phyloP scores from a whole-genome alignment of 345 rosid species.

The Rhizophora mangle region DNA sequence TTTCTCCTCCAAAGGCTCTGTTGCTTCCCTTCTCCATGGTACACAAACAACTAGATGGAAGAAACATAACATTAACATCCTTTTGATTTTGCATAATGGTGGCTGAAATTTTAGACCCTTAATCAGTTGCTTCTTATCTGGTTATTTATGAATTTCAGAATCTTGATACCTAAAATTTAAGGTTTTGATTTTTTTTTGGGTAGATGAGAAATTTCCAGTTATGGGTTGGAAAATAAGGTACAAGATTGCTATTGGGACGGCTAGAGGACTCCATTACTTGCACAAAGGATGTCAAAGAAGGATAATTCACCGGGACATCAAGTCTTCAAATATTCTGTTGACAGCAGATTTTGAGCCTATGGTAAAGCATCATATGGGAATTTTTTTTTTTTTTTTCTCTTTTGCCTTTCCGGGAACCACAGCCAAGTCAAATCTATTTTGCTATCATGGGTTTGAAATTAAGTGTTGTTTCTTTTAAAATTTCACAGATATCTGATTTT shows the following conservation, averaged over 20 bases:
- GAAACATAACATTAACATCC: no score
- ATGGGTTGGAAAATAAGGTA: conserved; percentile 79
- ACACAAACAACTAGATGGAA: conserved; percentile 2
- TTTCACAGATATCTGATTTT: conserved; percentile 78
- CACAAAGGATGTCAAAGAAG: conserved; percentile 91
- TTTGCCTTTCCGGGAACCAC: no score
- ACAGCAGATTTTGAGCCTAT: conserved; percentile 77
- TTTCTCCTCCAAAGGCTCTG: conserved; percentile 83
- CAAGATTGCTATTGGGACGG: conserved; percentile 74
- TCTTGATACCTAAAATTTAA: background rate
- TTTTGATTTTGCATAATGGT: background rate
- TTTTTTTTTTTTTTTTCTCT: background rate
- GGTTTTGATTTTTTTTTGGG: background rate
- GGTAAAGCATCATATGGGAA: conserved; percentile 35
- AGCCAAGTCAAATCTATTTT: background rate
- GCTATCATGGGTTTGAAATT: background rate
- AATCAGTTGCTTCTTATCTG: conserved; percentile 3
- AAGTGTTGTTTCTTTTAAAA: background rate
- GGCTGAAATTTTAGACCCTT: background rate
- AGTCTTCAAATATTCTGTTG: conserved; percentile 82
- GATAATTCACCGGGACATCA: conserved; percentile 93
- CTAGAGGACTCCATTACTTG: conserved; percentile 81
- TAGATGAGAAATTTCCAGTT: conserved; percentile 47
- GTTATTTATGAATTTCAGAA: conserved; percentile 5
- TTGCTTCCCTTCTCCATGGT: conserved; percentile 96